Base-by-base conservation (phyloP, 306 rosid genomes). In the Trifolium repens region DNA sequence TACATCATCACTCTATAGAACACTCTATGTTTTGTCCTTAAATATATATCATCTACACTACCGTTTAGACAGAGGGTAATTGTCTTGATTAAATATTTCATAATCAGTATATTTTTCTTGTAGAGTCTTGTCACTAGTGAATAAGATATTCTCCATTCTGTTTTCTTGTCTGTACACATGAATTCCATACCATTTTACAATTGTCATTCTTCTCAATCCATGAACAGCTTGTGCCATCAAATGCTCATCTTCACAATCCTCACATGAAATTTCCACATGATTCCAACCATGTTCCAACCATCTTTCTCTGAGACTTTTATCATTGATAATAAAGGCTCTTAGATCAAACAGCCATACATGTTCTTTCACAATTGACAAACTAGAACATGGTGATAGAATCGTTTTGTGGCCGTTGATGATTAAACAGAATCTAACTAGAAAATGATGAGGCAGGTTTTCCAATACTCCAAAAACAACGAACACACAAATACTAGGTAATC, bases 101-200 rank as follows among this genome's bases (percentile, higher is more conserved):
- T 19, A 11, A 54, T 54, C 9, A 54, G 5, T 19, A 54, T 54
- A 19, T 2, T 5, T 49, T 49, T 49, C 60, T 54, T 19, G 60
- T 54, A 17, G 6, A 17, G 4, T 58, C 3, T 58, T 58, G 37
- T n/a, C 16, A 58, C 39, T 26, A 11, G 37, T 26, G 37, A 26
- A 58, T 58, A 58, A 58, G 17, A 58, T 5, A 58, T 58, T 14
- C 35, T 58, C 39, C 39, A 27, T 26, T 58, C 9, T 58, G 64
- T 26, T 58, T 58, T 58, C 64, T 58, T 58, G 64, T 3, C 39
- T 58, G 7, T 58, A 58, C 64, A 58, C 64, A 58, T 58, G 64
- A 58, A 58, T 5, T 26, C 39, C 64, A 58, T 58, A 58, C 64
- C 64, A 26, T 58, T 58, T 58, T 9, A 58, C 64, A 26, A 58